Evolutionary conservation across 805 yeast species (phyloP), one percentile per base, ranked within the genome.

Genomic region (Metschnikowia amazonensis): DNA sequence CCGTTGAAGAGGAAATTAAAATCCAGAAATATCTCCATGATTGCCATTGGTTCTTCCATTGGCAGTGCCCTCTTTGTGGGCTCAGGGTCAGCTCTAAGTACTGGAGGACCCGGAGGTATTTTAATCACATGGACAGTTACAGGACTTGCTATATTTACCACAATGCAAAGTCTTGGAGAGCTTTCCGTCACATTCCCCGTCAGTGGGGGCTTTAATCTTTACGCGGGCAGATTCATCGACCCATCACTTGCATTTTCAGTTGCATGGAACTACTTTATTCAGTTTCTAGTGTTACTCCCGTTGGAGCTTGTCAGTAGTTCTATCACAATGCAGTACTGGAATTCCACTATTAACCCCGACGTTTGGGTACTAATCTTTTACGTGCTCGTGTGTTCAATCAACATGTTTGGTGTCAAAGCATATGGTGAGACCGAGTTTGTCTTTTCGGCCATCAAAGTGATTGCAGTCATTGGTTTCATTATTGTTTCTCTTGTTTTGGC

Each of bases 11-110:
- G 84, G 52, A 62, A 65, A 41, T 52, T 66, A 42, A 51, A 58
- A 41, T 45, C 84, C 36, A 63, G 88, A 44, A 87, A 83, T 57
- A 72, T 81, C 47, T 72, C 80, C 47, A 80, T 83, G 85, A 80
- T 83, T 58, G 85, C 94, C 50, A 79, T 87, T 50, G 94, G 94
- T 53, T 90, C 92, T 50, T 86, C 92, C 10, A 66, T 86, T 29
- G 94, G 92, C 47, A 84, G 92, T 3, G 95, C 90, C 58, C 71
- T 86, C 44, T 69, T 86, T 48, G 82, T 86, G 54, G 88, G 89
- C 57, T 83, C 89, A 1, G 89, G 89, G 41, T 67, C 80, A n/a
- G 81, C 90, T 2, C 69, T 86, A 36, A 69, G 73, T 10, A 62
- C 74, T 16, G 89, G 86, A 14, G 95, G 95, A 8, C 92, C 84